A percentile compares a stretch with the other conserved stretches of the same genome.
phyloP scores from a whole-genome alignment of 1,284 basidiomycete genomes.

The Ceratobasidium sp. region DNA sequence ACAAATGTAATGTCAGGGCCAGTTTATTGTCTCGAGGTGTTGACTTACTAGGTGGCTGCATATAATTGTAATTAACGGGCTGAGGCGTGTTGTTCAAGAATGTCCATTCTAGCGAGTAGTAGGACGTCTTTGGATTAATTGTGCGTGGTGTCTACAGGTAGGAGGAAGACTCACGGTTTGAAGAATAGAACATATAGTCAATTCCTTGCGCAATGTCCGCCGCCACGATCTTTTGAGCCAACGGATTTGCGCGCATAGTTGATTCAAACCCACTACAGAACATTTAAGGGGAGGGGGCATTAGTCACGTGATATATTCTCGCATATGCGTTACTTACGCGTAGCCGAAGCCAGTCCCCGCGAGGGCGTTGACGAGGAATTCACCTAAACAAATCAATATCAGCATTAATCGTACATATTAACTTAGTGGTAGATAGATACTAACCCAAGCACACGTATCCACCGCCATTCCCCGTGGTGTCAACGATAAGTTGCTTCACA shows the following conservation, averaged over 20 bases:
- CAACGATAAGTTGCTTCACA: constrained; percentile 68
- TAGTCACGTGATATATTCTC: constrained; percentile 58
- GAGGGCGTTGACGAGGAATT: constrained; percentile 53
- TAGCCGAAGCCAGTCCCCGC: constrained; percentile 66
- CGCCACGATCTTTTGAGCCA: constrained; percentile 34
- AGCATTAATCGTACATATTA: constrained; percentile 57
- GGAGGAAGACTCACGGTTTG: constrained; percentile 53
- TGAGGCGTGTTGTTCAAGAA: constrained; percentile 68
- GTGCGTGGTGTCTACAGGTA: constrained; percentile 47
- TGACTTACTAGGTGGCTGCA: constrained; percentile 59
- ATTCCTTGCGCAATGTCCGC: constrained; percentile 35
- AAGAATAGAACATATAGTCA: constrained; percentile 28
- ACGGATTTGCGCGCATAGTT: constrained; percentile 59
- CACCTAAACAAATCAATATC: constrained; percentile 62
- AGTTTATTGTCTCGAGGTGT: background rate
- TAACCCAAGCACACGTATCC: constrained; percentile 47
- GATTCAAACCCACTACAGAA: constrained; percentile 63
- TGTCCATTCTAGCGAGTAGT: constrained; percentile 54
- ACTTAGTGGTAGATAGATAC: background rate
- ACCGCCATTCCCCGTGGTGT: constrained; percentile 74
- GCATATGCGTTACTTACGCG: constrained; percentile 63
- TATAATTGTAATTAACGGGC: constrained; percentile 65
- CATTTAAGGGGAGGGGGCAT: background rate
- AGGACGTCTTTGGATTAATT: constrained; percentile 35
- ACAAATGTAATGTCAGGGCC: background rate